Conservation (phyloP, 257 asterid genomes). For the Scutellaria barbata region DNA sequence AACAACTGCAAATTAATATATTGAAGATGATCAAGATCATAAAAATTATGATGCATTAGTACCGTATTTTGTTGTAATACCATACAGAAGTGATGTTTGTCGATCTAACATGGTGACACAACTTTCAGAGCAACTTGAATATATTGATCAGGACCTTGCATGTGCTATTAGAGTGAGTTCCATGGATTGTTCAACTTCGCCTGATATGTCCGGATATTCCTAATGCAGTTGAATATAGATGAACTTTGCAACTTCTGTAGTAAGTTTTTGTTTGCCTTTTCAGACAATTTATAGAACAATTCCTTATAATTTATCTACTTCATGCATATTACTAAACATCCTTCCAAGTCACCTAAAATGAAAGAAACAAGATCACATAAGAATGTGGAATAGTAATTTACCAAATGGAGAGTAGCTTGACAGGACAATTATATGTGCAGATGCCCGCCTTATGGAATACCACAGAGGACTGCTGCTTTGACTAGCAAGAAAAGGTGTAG, state of each 20-base stretch:
- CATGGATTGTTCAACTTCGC: not conserved
- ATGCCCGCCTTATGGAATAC: slow-evolving; percentile 95
- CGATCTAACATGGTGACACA: not conserved
- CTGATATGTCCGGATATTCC: not conserved
- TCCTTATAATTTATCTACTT: not conserved
- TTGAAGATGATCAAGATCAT: not conserved
- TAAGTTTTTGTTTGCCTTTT: not conserved
- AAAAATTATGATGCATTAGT: not conserved
- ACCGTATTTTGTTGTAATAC: not conserved
- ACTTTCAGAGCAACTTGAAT: not conserved
- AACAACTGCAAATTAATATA: not conserved
- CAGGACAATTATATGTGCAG: slow-evolving; percentile 91
- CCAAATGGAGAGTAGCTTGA: slow-evolving; percentile 99
- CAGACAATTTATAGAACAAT: slow-evolving; percentile 11
- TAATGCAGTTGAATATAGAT: not conserved
- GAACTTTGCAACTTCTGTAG: not conserved
- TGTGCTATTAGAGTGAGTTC: not conserved
- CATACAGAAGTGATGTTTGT: not conserved
- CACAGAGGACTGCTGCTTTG: slow-evolving; percentile 87
- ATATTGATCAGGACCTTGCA: not conserved
- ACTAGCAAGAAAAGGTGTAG: slow-evolving; percentile 86
- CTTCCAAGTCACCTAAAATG: not conserved
- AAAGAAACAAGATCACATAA: slow-evolving; percentile 13
- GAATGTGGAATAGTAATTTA: slow-evolving; percentile 37
- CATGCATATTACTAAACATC: not conserved